These are phyloP conservation scores for Schizonepeta tenuifolia DNA, from an alignment of 257 asterid species.

Conservation along the genomic window DNA sequence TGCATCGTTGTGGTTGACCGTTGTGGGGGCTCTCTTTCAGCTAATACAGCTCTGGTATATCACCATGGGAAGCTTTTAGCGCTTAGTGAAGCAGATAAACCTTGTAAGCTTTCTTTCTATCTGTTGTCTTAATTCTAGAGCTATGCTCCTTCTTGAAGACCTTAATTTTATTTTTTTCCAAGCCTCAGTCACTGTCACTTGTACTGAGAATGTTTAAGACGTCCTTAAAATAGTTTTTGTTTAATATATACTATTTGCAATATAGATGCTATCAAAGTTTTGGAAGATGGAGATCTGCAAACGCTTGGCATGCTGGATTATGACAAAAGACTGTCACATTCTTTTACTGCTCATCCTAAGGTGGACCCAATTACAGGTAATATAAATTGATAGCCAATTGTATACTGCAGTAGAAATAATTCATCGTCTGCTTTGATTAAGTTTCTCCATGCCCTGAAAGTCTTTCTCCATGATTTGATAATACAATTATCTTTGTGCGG, in stretches of 20 bases:
- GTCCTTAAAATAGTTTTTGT: not conserved
- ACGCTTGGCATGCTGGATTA: slow-evolving; percentile 94
- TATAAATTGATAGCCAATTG: slow-evolving; percentile 25
- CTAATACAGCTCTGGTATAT: slow-evolving; percentile 86
- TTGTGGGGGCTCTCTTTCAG: slow-evolving; percentile 53
- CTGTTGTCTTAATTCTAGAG: slow-evolving; percentile 15
- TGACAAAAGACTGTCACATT: slow-evolving; percentile 81
- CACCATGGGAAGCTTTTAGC: slow-evolving; percentile 96
- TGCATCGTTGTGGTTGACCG: slow-evolving; percentile 30
- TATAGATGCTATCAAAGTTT: slow-evolving; percentile 80
- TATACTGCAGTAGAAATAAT: slow-evolving; percentile 1
- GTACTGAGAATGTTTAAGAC: not conserved
- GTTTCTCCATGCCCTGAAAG: not conserved
- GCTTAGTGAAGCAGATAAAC: slow-evolving; percentile 89
- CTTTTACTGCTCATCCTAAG: slow-evolving; percentile 98
- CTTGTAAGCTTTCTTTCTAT: slow-evolving; percentile 65
- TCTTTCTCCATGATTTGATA: slow-evolving; percentile 10
- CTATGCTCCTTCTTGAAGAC: not conserved
- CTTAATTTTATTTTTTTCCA: not conserved
- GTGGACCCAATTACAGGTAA: slow-evolving; percentile 94
- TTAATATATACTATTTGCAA: slow-evolving; percentile 22
- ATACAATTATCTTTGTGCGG: not conserved
- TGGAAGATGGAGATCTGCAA: slow-evolving; percentile 97
- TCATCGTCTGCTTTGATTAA: not conserved
- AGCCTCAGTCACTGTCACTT: slow-evolving; percentile 17